A percentile compares a stretch with the other conserved stretches of the same genome.
Conservation (phyloP, 1,139 yeast genomes). For the Candida buenavistaensis region DNA sequence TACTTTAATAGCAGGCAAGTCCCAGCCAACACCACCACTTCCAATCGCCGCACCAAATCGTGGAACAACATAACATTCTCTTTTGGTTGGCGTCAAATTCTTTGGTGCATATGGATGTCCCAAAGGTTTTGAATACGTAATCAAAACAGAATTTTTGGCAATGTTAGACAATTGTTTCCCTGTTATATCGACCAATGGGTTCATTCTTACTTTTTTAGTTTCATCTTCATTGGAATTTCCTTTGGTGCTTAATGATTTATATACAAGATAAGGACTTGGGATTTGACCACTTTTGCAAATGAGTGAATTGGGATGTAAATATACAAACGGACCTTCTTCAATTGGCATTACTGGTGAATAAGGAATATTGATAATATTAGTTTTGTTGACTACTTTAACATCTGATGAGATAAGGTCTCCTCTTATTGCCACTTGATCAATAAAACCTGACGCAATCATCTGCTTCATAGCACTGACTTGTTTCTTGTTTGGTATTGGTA, state of each 20-base stretch:
- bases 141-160: conserved; percentile 67
- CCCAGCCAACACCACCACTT: conserved; percentile 90
- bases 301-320: conserved; percentile 77
- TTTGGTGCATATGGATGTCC: conserved; percentile 90
- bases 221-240: conserved; percentile 33
- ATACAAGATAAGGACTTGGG: conserved; percentile 79
- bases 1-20: conserved; percentile 80
- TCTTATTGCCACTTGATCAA: conserved; percentile 86
- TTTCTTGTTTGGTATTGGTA: conserved; percentile 64
- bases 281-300: conserved; percentile 52
- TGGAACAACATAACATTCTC: conserved; percentile 91
- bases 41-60: conserved; percentile 85
- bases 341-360: conserved; percentile 69
- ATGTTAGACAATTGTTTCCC: conserved; percentile 78
- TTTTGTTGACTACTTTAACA: conserved; percentile 54
- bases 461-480: conserved; percentile 85
- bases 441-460: conserved; percentile 88
- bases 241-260: conserved; percentile 57
- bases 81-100: conserved; percentile 55
- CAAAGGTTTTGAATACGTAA: conserved; percentile 86
- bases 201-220: conserved; percentile 61
- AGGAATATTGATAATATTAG: conserved; percentile 66
- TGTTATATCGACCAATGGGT: conserved; percentile 71
- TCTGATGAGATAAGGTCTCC: conserved; percentile 76
- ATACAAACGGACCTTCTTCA: conserved; percentile 55